These are phyloP conservation scores for Paraphoma chrysanthemicola DNA, from an alignment of 2,329 filamentous ascomycete genomes.

Conservation along the genomic window DNA sequence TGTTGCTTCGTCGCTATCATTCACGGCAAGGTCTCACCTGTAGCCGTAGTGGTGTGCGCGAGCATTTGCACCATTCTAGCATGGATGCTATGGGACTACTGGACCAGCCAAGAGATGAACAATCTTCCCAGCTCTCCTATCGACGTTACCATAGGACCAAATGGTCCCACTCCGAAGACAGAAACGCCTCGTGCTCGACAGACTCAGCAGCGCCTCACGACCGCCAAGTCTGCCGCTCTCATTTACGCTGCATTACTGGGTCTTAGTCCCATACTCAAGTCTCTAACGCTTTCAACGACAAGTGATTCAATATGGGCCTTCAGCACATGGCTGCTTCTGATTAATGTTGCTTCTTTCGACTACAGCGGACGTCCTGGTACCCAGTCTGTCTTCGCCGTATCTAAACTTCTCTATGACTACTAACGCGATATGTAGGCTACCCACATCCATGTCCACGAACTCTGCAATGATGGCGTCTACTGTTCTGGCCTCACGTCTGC, in stretches of 20 bases:
- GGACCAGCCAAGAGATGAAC: slow-evolving; percentile 75
- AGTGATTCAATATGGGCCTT: slow-evolving; percentile 97
- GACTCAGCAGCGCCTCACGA: slow-evolving; percentile 72
- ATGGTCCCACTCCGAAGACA: not conserved
- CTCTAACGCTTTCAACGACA: slow-evolving; percentile 89
- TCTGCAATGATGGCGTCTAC: slow-evolving; percentile 96
- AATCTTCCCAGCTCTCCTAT: slow-evolving; percentile 8
- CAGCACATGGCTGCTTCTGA: slow-evolving; percentile 88
- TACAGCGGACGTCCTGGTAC: slow-evolving; percentile 75
- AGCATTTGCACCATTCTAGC: slow-evolving; percentile 83
- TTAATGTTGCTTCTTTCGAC: slow-evolving; percentile 98
- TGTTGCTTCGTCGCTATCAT: slow-evolving; percentile 93
- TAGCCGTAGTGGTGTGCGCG: slow-evolving; percentile 86
- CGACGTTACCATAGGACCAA: not conserved
- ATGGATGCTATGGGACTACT: slow-evolving; percentile 91
- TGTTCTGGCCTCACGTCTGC: slow-evolving; percentile 87
- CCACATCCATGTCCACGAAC: slow-evolving; percentile 85
- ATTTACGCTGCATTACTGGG: slow-evolving; percentile 94
- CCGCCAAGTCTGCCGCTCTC: slow-evolving; percentile 88
- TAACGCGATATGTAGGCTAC: slow-evolving; percentile 60
- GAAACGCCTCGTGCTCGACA: not conserved
- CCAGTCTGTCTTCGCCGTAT: slow-evolving; percentile 45
- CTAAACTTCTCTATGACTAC: not conserved
- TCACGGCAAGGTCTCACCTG: slow-evolving; percentile 83
- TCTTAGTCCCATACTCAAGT: slow-evolving; percentile 93